Percentiles rank a stretch among this genome's conserved stretches.
Evolutionary conservation across 148 eudicot species (phyloP).

Genomic region (Fagopyrum esculentum): DNA sequence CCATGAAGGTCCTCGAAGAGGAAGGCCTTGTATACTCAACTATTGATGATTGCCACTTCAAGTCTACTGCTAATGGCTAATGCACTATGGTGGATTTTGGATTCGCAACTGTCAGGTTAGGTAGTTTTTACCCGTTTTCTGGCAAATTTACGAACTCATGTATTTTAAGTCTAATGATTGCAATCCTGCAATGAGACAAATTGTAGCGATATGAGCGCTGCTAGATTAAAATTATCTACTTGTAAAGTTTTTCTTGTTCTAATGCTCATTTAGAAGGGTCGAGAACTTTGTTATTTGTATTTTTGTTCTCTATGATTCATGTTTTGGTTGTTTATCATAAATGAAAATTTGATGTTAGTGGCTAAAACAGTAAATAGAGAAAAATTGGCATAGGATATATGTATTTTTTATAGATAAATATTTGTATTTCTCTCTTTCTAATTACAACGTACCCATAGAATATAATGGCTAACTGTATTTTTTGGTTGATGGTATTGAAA

Average conservation of each 20-base stretch:
- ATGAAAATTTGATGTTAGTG: too few relatives aligned
- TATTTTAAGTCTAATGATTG: background rate
- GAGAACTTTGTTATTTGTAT: background rate
- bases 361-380: too few relatives aligned
- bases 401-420: too few relatives aligned
- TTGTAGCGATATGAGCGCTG: background rate
- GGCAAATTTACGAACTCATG: background rate
- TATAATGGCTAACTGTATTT: too few relatives aligned
- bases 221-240: background rate
- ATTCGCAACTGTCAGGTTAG: background rate
- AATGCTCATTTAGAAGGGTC: background rate
- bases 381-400: too few relatives aligned
- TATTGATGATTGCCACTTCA: constrained; percentile 70
- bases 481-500: too few relatives aligned
- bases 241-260: background rate
- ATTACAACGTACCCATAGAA: too few relatives aligned
- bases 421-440: too few relatives aligned
- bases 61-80: constrained; percentile 48
- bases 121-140: background rate
- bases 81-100: background rate
- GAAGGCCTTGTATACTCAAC: constrained; percentile 77
- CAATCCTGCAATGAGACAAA: background rate
- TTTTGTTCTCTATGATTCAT: too few relatives aligned
- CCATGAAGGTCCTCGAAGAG: constrained; percentile 39
- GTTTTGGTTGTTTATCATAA: too few relatives aligned